Evolutionary conservation across 2,329 filamentous ascomycete genomes (phyloP), one percentile per base, ranked within the genome.

Genomic region (Colletotrichum endophyticum): DNA sequence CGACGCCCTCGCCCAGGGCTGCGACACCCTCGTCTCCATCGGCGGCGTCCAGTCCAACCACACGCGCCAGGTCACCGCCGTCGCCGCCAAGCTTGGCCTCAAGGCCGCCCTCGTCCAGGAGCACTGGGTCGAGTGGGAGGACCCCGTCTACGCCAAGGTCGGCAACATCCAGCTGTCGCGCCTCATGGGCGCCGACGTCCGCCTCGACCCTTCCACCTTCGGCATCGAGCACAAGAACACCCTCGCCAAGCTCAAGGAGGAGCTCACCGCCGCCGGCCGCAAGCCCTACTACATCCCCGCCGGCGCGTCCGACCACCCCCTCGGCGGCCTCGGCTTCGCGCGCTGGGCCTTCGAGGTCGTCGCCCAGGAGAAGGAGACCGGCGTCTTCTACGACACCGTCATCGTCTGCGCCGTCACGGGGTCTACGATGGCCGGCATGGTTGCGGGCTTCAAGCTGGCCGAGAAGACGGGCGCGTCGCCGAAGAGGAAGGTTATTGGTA

Each of bases 221-320:
- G 92, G 93, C 30, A 95, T 95, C 79, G 92, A 92, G 83, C 93
- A 95, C 84, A 94, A 94, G 84, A 83, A 85, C 1, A 92, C 92
- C 0, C 87, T 93, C 5, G 87, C 88, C 66, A 83, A 86, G 2
- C 85, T 94, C 5, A 87, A 89, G 57, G 84, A 88, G 16, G 90
- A 93, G 80, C 88, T 92, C 19, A 84, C 86, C 73, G 82, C 80
- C 1, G 81, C 81, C 2, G 93, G 92, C 0, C 88, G 89, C 49
- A 92, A 90, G 82, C 92, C 93, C 0, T 95, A 95, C 81, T 94
- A 93, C 81, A 94, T 95, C 78, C 94, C 94, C 6, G 93, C 93
- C 0, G 93, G 93, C 0, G 93, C 93, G 2, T 93, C 91, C 0
- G 93, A 94, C 81, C 93, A 95, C 81, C 92, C 92, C 1, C 87